phyloP scores from a whole-genome alignment of 495 filamentous ascomycete species.

The Penicillium samsonianum region DNA sequence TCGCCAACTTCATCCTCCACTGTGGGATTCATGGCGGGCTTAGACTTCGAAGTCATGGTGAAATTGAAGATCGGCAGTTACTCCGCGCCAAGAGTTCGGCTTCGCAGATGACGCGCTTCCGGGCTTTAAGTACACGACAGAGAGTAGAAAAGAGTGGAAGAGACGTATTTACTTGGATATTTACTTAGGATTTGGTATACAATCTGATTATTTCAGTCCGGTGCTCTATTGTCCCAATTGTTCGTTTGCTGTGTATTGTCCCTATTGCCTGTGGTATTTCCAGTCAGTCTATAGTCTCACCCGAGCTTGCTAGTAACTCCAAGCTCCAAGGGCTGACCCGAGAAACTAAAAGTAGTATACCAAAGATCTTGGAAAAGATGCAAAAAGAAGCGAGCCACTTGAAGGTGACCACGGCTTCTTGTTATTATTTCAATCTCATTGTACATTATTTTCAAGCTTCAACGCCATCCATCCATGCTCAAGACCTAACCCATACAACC shows the following conservation, averaged over 20 bases:
- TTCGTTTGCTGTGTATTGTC: background rate
- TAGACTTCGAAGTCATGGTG: constrained; percentile 2
- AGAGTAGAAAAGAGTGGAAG: background rate
- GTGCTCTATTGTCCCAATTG: background rate
- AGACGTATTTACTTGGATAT: background rate
- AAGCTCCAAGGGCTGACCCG: background rate
- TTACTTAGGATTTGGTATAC: background rate
- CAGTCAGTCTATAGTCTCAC: background rate
- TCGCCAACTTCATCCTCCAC: background rate
- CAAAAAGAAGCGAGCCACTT: background rate
- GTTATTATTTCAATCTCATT: constrained; percentile 11
- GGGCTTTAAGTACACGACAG: constrained; percentile 5
- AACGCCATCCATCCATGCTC: constrained; percentile 14
- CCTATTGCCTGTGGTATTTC: background rate
- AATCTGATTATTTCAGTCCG: background rate
- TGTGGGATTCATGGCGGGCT: constrained; percentile 13
- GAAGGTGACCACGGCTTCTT: background rate
- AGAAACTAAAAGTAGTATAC: no score
- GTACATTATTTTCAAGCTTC: constrained; percentile 2
- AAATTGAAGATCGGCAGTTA: constrained; percentile 27
- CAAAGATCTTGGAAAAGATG: constrained; percentile 11
- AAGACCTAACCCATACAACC: background rate
- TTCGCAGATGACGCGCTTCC: constrained; percentile 9
- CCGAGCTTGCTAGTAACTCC: background rate
- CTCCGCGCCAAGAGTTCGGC: constrained; percentile 29